Base-by-base conservation (phyloP, 139 green algal genomes). In the Haematococcus lacustris region DNA sequence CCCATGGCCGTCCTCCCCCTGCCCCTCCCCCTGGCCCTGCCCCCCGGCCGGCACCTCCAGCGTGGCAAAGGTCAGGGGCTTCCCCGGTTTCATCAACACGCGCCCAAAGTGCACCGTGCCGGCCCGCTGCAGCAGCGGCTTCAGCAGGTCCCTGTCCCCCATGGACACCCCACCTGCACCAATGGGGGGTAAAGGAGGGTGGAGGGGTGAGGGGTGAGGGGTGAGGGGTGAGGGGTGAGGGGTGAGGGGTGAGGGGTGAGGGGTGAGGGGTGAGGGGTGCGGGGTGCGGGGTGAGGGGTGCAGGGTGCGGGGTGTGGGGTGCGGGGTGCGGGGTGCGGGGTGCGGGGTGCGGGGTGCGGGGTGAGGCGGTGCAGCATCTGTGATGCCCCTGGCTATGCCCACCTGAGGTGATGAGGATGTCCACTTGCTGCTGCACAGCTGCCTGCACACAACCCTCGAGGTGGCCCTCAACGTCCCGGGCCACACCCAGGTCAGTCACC, bases 11-110 rank as follows among this genome's bases (percentile, higher is more conserved):
- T n/a, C n/a, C n/a, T n/a, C n/a, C n/a, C n/a, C 81, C 32, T 92
- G 66, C 76, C 91, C n/a, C n/a, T n/a, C n/a, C n/a, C n/a, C n/a
- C n/a, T n/a, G n/a, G n/a, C n/a, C 64, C 71, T 75, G 71, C 32
- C 69, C 3, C 43, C 71, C 71, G 1, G 61, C 64, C 38, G 69
- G 41, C n/a, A 85, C 38, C 3, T 80, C 68, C 25, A 98, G 66
- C 0, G 89, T 97, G 21, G 93, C 94, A 85, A 98, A 98, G 0
- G 93, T 98, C 34, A 97, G 87, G 0, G 95, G 94, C 80, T 98
- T 98, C 43, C 95, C 95, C 0, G 95, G 95, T 80, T 98, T 98
- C 95, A 98, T 98, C 17, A 85, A 78, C 61, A 90, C 85, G 25
- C 81, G 67, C 4, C 95, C 94, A 87, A 98, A 99, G 83, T 97